A percentile compares a stretch with the other conserved stretches of the same genome.
Evolutionary conservation across 331 rosid genomes (phyloP).

Genomic region (Dryas integrifolia): DNA sequence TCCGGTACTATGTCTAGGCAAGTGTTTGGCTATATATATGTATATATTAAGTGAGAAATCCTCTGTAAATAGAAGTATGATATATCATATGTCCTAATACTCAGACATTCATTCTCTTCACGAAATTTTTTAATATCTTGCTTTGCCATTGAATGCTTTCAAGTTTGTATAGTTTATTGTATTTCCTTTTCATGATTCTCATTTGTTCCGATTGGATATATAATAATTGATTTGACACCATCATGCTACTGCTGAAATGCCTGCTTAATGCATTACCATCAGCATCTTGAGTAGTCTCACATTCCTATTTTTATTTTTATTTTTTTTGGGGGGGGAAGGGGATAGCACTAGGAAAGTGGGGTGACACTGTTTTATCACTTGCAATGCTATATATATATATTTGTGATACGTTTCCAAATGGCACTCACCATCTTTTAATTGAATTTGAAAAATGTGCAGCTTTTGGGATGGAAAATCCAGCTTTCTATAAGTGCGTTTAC

Average conservation of each 20-base stretch:
- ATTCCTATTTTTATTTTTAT: neutral
- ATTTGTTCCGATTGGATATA: neutral
- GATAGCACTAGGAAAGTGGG: neutral
- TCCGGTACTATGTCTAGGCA: slow-evolving; percentile 88
- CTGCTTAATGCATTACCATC: neutral
- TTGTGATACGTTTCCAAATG: neutral
- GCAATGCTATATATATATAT: neutral
- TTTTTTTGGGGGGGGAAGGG: neutral
- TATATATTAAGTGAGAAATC: neutral
- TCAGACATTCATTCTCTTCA: neutral
- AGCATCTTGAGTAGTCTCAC: slow-evolving; percentile 9
- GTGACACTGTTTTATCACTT: neutral
- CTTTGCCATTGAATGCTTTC: neutral
- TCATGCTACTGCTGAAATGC: neutral
- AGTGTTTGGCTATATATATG: slow-evolving; percentile 27
- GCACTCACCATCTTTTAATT: neutral
- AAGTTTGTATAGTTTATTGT: neutral
- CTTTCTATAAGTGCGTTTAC: neutral
- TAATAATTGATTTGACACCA: neutral
- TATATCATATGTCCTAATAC: neutral
- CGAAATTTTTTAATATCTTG: neutral
- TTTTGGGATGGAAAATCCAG: neutral
- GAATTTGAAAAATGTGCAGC: neutral
- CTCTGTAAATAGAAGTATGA: neutral
- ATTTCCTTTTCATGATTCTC: neutral